These are phyloP conservation scores for Sporopachydermia lactativora DNA, from an alignment of 805 yeast genomes.

Conservation along the genomic window DNA sequence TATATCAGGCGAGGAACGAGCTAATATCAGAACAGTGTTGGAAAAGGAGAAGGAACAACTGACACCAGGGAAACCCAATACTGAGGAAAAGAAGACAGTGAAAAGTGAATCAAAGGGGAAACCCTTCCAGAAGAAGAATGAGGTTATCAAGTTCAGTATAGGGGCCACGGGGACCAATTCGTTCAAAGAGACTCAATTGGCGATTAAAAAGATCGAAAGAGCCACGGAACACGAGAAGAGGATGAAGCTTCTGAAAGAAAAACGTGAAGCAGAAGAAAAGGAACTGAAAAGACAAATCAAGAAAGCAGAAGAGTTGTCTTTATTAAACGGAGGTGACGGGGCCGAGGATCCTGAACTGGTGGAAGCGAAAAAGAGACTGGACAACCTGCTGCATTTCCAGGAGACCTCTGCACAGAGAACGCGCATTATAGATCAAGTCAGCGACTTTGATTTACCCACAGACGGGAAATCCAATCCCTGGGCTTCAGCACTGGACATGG, in stretches of 20 bases:
- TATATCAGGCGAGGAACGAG: conserved; percentile 46
- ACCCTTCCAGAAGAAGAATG: conserved; percentile 7
- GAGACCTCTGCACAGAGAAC: conserved; percentile 84
- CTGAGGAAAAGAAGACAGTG: too few species aligned
- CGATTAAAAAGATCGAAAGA: conserved; percentile 46
- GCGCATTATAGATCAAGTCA: conserved; percentile 80
- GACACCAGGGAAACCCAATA: conserved; percentile 17
- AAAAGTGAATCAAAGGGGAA: neutral
- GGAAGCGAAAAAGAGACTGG: conserved; percentile 61
- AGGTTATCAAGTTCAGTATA: conserved; percentile 10
- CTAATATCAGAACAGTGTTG: conserved; percentile 38
- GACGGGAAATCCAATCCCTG: conserved; percentile 43
- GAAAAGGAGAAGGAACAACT: conserved; percentile 36
- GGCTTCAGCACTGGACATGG: conserved; percentile 77
- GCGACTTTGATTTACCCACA: conserved; percentile 64
- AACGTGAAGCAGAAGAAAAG: conserved; percentile 22
- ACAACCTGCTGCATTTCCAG: conserved; percentile 66
- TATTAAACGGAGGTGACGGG: conserved; percentile 10
- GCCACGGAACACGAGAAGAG: conserved; percentile 20
- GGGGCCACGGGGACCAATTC: conserved; percentile 20
- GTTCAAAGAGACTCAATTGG: conserved; percentile 53
- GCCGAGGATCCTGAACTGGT: conserved; percentile 41
- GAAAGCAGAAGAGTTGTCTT: conserved; percentile 16
- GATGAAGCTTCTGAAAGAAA: conserved; percentile 16
- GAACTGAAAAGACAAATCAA: conserved; percentile 5